phyloP scores from a whole-genome alignment of 805 yeast species.

The Lachancea cidri region DNA sequence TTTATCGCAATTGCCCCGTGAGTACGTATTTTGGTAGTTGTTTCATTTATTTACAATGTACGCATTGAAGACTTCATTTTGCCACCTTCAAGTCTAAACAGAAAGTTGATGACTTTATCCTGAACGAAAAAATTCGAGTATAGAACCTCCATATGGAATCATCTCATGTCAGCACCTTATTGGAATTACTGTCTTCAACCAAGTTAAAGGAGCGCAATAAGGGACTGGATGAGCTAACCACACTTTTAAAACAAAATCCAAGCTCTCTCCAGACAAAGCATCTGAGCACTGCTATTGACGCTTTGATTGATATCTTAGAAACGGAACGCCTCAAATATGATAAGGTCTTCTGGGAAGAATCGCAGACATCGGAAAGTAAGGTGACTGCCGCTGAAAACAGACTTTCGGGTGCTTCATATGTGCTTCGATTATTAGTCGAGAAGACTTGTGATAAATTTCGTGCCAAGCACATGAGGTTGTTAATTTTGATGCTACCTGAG shows the following conservation, averaged over 20 bases:
- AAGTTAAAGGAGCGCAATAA: slow-evolving; percentile 53
- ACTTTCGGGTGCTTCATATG: slow-evolving; percentile 23
- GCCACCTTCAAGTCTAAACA: not conserved
- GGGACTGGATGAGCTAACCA: slow-evolving; percentile 40
- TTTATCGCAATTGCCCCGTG: too few relatives aligned
- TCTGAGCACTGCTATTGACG: slow-evolving; percentile 22
- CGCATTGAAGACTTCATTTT: not conserved
- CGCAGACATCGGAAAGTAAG: slow-evolving; percentile 25
- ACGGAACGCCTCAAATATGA: slow-evolving; percentile 34
- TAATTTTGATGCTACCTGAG: slow-evolving; percentile 22
- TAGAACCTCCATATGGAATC: slow-evolving; percentile 12
- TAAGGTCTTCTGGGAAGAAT: slow-evolving; percentile 1
- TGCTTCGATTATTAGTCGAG: slow-evolving; percentile 27
- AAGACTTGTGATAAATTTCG: slow-evolving; percentile 24
- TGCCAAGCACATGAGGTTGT: slow-evolving; percentile 21
- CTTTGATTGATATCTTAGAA: slow-evolving; percentile 29
- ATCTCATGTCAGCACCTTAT: slow-evolving; percentile 4
- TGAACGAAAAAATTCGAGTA: slow-evolving; percentile 4
- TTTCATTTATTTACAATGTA: too few relatives aligned
- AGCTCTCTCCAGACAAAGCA: slow-evolving; percentile 18
- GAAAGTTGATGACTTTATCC: too few relatives aligned
- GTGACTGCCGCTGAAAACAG: slow-evolving; percentile 29
- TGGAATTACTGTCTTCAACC: slow-evolving; percentile 38
- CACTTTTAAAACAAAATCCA: slow-evolving; percentile 22
- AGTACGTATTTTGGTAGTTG: too few relatives aligned